Percentiles rank a stretch among this genome's conserved stretches.
These are phyloP conservation scores for Globisporangium radiosum DNA, from an alignment of 352 stramenopile genomes.

Conservation along the genomic window DNA sequence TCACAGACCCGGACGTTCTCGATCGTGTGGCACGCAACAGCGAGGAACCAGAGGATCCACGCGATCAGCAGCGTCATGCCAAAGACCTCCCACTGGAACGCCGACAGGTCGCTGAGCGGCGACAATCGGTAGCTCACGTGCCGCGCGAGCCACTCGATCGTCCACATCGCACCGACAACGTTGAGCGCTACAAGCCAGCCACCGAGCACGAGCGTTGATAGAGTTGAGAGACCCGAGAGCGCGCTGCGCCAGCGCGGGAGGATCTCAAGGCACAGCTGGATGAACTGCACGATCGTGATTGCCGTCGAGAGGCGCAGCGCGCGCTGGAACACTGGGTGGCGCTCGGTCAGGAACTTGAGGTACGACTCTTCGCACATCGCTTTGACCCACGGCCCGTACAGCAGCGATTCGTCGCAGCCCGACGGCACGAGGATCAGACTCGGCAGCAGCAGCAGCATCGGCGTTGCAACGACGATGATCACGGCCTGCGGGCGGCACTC, in stretches of 20 bases:
- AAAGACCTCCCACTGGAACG: slow-evolving; percentile 76
- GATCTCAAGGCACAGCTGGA: slow-evolving; percentile 81
- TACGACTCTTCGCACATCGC: slow-evolving; percentile 79
- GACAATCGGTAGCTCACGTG: slow-evolving; percentile 68
- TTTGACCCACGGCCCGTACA: slow-evolving; percentile 33
- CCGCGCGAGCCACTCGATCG: slow-evolving; percentile 66
- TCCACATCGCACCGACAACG: slow-evolving; percentile 55
- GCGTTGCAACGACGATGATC: slow-evolving; percentile 66
- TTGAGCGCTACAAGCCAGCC: slow-evolving; percentile 60
- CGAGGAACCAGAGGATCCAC: slow-evolving; percentile 82
- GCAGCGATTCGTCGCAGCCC: slow-evolving; percentile 27
- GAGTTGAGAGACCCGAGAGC: slow-evolving; percentile 41
- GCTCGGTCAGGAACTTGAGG: slow-evolving; percentile 76
- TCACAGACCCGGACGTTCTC: slow-evolving; percentile 47
- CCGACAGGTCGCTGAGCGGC: slow-evolving; percentile 52
- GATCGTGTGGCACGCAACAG: slow-evolving; percentile 55
- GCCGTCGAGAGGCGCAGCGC: slow-evolving; percentile 69
- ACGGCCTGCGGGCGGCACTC: slow-evolving; percentile 74
- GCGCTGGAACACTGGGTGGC: slow-evolving; percentile 79
- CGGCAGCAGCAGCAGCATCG: slow-evolving; percentile 66
- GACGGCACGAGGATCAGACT: slow-evolving; percentile 73
- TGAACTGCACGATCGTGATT: slow-evolving; percentile 82
- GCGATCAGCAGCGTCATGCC: slow-evolving; percentile 68
- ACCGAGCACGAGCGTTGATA: slow-evolving; percentile 49
- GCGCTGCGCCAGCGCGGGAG: slow-evolving; percentile 62